Conservation (phyloP, 2,329 filamentous ascomycete species). For the Colletotrichum acutatum region DNA sequence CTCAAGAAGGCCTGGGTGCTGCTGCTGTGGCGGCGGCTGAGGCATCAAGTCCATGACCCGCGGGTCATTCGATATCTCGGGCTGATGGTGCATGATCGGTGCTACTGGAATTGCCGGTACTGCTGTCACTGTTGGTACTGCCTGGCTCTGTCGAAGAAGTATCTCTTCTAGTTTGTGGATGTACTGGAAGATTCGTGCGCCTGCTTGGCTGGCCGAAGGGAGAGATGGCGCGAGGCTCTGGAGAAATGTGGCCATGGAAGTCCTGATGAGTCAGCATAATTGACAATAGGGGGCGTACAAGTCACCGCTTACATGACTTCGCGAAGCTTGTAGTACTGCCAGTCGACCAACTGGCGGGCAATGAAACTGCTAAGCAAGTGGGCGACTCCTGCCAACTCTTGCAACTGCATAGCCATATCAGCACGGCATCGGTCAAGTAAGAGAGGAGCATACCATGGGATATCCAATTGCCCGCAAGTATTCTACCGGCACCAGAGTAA, state of each 20-base stretch:
- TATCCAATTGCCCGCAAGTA: conserved; percentile 35
- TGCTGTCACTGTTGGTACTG: background rate
- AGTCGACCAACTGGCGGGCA: conserved; percentile 26
- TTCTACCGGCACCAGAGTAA: conserved; percentile 29
- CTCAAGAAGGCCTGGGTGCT: background rate
- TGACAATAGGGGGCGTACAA: background rate
- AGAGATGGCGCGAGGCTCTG: conserved; percentile 32
- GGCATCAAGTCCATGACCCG: conserved; percentile 3
- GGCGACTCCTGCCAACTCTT: conserved; percentile 36
- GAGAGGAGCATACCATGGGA: conserved; percentile 25
- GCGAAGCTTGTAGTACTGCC: conserved; percentile 32
- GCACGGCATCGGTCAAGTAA: background rate
- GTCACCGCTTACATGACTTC: conserved; percentile 28
- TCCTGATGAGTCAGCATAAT: background rate
- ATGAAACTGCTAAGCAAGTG: conserved; percentile 37
- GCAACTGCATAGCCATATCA: conserved; percentile 20
- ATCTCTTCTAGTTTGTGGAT: conserved; percentile 35
- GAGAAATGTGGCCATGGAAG: conserved; percentile 33
- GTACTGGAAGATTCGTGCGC: conserved; percentile 28
- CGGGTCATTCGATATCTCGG: background rate
- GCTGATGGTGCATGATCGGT: background rate
- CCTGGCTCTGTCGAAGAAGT: conserved; percentile 8
- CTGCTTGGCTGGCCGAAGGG: conserved; percentile 31
- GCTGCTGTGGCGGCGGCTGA: background rate
- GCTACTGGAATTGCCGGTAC: background rate